These are phyloP conservation scores for Dysphania ambrosioides DNA, from an alignment of 148 eudicot species.

Conservation along the genomic window DNA sequence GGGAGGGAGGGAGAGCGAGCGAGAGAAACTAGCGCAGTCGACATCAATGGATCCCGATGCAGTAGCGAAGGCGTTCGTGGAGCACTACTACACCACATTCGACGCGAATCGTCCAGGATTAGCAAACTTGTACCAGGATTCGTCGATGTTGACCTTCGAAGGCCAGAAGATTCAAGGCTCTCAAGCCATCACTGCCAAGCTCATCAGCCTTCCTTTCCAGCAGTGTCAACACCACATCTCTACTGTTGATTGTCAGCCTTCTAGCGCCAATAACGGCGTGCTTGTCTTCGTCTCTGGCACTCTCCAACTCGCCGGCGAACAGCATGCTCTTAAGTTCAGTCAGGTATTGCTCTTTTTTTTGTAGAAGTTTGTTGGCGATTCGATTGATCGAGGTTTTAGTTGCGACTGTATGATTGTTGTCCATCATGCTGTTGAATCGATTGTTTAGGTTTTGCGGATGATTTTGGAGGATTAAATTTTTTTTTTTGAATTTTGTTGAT, in stretches of 20 bases:
- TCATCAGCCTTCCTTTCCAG: slow-evolving; percentile 41
- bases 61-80: slow-evolving; percentile 49
- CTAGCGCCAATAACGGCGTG: slow-evolving; percentile 42
- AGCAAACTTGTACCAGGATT: slow-evolving; percentile 40
- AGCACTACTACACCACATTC: slow-evolving; percentile 58
- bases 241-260: slow-evolving; percentile 57
- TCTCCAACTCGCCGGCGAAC: slow-evolving; percentile 44
- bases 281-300: slow-evolving; percentile 48
- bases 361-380: background rate
- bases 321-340: slow-evolving; percentile 47
- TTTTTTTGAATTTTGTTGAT: background rate
- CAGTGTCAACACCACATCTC: slow-evolving; percentile 49
- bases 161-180: slow-evolving; percentile 51
- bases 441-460: background rate
- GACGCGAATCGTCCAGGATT: slow-evolving; percentile 39
- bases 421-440: background rate
- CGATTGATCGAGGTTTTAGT: background rate
- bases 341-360: slow-evolving; percentile 27
- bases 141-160: slow-evolving; percentile 51
- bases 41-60: slow-evolving; percentile 46
- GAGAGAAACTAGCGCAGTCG: background rate
- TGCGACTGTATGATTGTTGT: background rate
- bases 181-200: slow-evolving; percentile 42
- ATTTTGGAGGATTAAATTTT: background rate
- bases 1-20: background rate